Evolutionary conservation across 2,329 filamentous ascomycete species (phyloP), one percentile per base, ranked within the genome.

Genomic region (Huntiella omanensis): DNA sequence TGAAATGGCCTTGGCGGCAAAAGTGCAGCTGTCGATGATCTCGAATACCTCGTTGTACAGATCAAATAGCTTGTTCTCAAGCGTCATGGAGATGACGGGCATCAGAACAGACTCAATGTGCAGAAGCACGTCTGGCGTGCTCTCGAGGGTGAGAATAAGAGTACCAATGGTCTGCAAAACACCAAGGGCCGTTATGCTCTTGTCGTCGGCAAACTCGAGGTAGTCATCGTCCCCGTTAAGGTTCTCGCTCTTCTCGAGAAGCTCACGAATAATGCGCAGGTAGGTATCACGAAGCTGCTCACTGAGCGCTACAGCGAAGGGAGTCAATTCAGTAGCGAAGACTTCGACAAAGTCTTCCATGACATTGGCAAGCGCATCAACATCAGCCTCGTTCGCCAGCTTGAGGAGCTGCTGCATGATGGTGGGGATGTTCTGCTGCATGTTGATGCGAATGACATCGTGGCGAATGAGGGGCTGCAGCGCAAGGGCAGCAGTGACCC

Each of bases 291-390:
- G 80, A 41, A 98, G 70, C 63, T 98, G 91, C 64, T 96, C 87
- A 57, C 86, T 94, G 3, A 98, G 70, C 4, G 91, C 91, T 32
- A 98, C 88, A 8, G 91, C 91, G 56, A 98, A 98, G 3, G 91
- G 91, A 4, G 91, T 96, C 40, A 98, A 72, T 60, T 98, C 91
- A 2, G 85, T 74, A n/a, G 91, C 88, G 58, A 98, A 98, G 2
- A 96, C 87, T 62, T 98, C 91, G 40, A 98, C 91, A 58, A 98
- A 98, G 58, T 98, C 91, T 63, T 98, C 91, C 91, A 98, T 98
- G 35, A 98, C 91, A 57, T 96, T 96, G 16, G 91, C 88, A 36
- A 98, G 70, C 4, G 91, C 87, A 61, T 98, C 91, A 41, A 98
- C 88, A 58, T 98, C 91, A 49, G 92, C 91, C 63, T 98, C 91